Evolutionary conservation across 176 grass and related monocot genomes (phyloP).

Genomic region (Oryza coarctata): DNA sequence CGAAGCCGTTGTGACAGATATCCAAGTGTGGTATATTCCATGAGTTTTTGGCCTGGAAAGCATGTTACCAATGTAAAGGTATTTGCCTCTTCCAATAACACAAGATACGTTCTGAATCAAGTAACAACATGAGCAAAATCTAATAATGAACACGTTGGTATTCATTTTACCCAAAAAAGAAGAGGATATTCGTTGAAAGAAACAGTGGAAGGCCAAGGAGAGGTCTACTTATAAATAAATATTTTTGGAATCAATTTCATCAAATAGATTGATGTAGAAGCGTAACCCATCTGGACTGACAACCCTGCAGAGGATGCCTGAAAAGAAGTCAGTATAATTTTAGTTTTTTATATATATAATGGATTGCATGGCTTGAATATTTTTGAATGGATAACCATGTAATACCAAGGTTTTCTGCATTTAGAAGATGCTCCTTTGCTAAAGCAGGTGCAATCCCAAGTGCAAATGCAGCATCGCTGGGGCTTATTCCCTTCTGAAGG

Average conservation of each 20-base stretch:
- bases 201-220: neutral
- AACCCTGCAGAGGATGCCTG: constrained; percentile 92
- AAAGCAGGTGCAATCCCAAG: constrained; percentile 96
- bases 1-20: constrained; percentile 36
- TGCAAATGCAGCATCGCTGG: constrained; percentile 92
- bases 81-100: neutral
- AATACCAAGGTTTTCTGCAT: constrained; percentile 94
- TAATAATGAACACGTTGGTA: neutral
- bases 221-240: constrained; percentile 73
- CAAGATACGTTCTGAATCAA: neutral
- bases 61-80: neutral
- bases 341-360: neutral
- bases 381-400: neutral
- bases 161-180: neutral
- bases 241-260: constrained; percentile 86
- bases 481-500: constrained; percentile 85
- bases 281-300: constrained; percentile 87
- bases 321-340: constrained; percentile 3
- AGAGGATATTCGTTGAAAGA: neutral
- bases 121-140: neutral
- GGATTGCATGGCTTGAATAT: constrained; percentile 18
- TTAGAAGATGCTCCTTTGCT: constrained; percentile 91
- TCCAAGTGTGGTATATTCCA: constrained; percentile 61
- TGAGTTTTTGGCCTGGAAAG: constrained; percentile 51
- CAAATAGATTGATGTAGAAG: constrained; percentile 91